Evolutionary conservation across 2,329 filamentous ascomycete species (phyloP), one percentile per base, ranked within the genome.

Genomic region (Podosphaera aphanis): DNA sequence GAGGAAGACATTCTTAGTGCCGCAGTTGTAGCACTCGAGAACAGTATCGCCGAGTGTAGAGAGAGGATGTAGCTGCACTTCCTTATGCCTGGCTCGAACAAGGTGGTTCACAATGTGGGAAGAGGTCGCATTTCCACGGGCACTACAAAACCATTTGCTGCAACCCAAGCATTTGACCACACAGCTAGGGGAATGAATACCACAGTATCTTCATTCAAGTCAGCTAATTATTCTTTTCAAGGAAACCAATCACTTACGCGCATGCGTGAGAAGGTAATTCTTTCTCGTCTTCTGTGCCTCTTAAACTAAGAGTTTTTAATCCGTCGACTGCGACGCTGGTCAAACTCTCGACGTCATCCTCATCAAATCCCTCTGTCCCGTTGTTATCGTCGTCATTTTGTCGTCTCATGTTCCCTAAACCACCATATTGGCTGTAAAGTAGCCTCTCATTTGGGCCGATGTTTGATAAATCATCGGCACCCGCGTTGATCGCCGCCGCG

Each of bases 121-220:
- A 21, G 88, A 94, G 44, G 83, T 93, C 16, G 86, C 86, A 63
- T 94, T 98, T 53, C 90, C 88, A 57, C 88, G 83, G 49, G 88
- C 86, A 63, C 86, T 95, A 65, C 90, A 98, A 62, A 98, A 98
- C 90, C 90, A 98, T 61, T 95, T 98, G 67, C 75, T 88, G 68
- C 90, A 98, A 49, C 79, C 73, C 49, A 98, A 70, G 60, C 90
- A 98, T 65, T 94, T 95, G 56, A 98, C 90, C 47, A 98, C 92
- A 53, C 82, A 90, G 60, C 81, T 80, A 2, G 90, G 80, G 48
- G 92, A 93, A 66, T 98, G 90, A 52, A 98, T 98, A 49, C 90
- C 90, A 61, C 90, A 98, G 63, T 94, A 94, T 35, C 84, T 90
- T 45, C 46, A 45, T 39, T 50, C 41, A 51, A 60, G 47, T 48